These are phyloP conservation scores for Leccinum broughii DNA, from an alignment of 768 basidiomycete genomes.

Conservation along the genomic window DNA sequence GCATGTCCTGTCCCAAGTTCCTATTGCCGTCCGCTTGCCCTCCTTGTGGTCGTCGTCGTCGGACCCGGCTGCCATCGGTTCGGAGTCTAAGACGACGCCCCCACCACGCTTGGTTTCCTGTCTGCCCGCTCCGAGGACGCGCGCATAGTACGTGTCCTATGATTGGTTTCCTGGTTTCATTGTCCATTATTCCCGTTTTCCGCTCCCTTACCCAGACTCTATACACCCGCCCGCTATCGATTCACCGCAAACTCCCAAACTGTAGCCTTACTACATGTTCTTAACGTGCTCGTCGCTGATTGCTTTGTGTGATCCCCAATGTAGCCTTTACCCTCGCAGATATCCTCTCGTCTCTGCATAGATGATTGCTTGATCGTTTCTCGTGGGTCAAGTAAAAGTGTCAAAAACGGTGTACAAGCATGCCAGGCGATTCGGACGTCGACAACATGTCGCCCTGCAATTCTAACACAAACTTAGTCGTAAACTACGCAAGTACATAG, in stretches of 20 bases:
- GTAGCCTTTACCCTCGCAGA: background rate
- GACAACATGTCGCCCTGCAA: no score
- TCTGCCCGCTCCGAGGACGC: conserved; percentile 1
- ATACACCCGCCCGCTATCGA: no score
- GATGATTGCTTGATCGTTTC: background rate
- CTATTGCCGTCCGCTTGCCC: conserved; percentile 40
- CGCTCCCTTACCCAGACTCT: no score
- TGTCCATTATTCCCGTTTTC: no score
- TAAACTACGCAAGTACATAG: no score
- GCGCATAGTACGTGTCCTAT: no score
- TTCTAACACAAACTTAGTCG: no score
- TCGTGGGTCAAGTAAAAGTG: no score
- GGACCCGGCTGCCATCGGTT: background rate
- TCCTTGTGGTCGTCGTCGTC: no score
- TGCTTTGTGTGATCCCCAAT: background rate
- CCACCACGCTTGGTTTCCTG: conserved; percentile 15
- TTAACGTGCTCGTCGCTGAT: background rate
- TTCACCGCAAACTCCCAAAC: background rate
- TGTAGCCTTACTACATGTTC: background rate
- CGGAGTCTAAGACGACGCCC: conserved; percentile 6
- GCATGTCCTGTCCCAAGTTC: conserved; percentile 65
- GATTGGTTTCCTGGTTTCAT: no score
- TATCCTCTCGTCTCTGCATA: background rate
- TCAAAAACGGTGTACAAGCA: no score
- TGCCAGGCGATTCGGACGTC: no score